Percentiles rank a stretch among this genome's conserved stretches.
Evolutionary conservation across 2,329 filamentous ascomycete genomes (phyloP).

Genomic region (Pseudogymnoascus sp.): DNA sequence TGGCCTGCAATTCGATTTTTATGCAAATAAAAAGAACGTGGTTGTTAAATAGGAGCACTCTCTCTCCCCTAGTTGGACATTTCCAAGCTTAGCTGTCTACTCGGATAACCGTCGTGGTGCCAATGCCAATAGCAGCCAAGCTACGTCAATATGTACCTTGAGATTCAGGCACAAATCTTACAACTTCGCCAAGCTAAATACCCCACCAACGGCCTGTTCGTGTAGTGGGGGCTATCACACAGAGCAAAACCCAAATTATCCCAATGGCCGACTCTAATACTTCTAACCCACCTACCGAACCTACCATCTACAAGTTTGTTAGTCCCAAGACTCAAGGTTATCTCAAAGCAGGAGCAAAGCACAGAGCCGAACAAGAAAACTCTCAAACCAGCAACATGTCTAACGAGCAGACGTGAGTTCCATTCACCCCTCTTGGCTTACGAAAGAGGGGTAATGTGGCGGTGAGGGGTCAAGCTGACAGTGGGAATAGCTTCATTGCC

Average conservation of each 20-base stretch:
- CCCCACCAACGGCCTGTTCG: not conserved
- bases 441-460: conserved; percentile 13
- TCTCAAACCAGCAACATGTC: conserved; percentile 51
- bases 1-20: not conserved
- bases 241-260: conserved; percentile 8
- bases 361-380: conserved; percentile 27
- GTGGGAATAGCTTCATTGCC: conserved; percentile 80
- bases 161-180: not conserved
- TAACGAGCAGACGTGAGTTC: conserved; percentile 72
- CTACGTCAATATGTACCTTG: not conserved
- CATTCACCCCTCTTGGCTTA: not conserved
- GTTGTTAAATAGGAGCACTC: conserved; percentile 7
- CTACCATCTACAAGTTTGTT: conserved; percentile 38
- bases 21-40: conserved; percentile 3
- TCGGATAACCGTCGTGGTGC: not conserved
- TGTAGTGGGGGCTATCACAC: conserved; percentile 4
- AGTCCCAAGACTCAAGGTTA: conserved; percentile 39
- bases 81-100: conserved; percentile 9
- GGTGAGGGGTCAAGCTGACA: conserved; percentile 27
- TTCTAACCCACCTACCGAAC: conserved; percentile 22
- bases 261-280: conserved; percentile 13
- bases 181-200: not conserved
- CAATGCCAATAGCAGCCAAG: not conserved
- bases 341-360: conserved; percentile 30
- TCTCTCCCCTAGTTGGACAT: conserved; percentile 2